Evolutionary conservation across 2,329 filamentous ascomycete species (phyloP).

Genomic region (Fusarium sp.): DNA sequence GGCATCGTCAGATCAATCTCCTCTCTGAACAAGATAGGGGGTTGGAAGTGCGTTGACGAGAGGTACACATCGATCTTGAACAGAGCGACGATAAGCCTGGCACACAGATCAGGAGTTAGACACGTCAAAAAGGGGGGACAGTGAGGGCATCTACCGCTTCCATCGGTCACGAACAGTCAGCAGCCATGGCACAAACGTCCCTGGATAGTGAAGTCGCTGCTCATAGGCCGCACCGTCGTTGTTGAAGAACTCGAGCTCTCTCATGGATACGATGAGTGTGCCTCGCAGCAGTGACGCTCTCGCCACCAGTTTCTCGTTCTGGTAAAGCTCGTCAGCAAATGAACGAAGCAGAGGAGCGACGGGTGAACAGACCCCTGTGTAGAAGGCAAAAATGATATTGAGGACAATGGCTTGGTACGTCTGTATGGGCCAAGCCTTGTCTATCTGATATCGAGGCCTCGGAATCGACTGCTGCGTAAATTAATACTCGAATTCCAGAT

Average conservation of each 20-base stretch:
- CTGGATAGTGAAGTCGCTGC: slow-evolving; percentile 48
- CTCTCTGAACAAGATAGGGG: slow-evolving; percentile 47
- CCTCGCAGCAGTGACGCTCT: slow-evolving; percentile 48
- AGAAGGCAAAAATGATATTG: slow-evolving; percentile 53
- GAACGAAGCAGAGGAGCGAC: fast-evolving
- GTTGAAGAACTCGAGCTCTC: slow-evolving; percentile 51
- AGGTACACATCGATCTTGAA: slow-evolving; percentile 54
- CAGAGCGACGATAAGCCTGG: slow-evolving; percentile 47
- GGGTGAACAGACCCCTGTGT: slow-evolving; percentile 45
- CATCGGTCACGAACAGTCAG: slow-evolving; percentile 47
- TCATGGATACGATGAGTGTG: slow-evolving; percentile 47
- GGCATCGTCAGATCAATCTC: slow-evolving; percentile 51
- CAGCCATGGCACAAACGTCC: slow-evolving; percentile 51
- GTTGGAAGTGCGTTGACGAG: slow-evolving; percentile 45
- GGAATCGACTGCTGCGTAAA: slow-evolving; percentile 31
- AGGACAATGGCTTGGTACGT: slow-evolving; percentile 50
- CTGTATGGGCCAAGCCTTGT: slow-evolving; percentile 44
- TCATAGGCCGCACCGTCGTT: slow-evolving; percentile 49
- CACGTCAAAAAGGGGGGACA: fast-evolving
- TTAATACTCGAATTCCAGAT: background rate
- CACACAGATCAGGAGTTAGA: background rate
- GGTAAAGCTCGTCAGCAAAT: background rate
- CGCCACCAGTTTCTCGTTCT: slow-evolving; percentile 48
- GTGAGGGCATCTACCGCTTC: slow-evolving; percentile 45
- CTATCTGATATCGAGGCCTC: slow-evolving; percentile 16